Percentiles rank a stretch among this genome's conserved stretches.
Conservation (phyloP, 345 rosid species). For the Arabidopsis arenosa region DNA sequence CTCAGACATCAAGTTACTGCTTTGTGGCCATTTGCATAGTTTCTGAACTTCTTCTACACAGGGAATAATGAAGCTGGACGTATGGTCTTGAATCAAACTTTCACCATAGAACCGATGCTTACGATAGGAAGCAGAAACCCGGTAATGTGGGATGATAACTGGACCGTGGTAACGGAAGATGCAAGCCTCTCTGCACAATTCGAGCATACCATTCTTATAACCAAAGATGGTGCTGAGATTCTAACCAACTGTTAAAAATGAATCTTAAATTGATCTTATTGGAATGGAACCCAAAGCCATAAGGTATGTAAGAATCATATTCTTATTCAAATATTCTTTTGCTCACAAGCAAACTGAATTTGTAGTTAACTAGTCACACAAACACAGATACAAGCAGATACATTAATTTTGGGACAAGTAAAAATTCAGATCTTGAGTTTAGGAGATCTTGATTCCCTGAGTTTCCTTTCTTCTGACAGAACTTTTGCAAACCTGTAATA, state of each 20-base stretch:
- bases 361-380: constrained; percentile 17
- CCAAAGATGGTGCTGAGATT: constrained; percentile 85
- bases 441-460: constrained; percentile 53
- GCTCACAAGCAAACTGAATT: constrained; percentile 13
- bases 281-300: constrained; percentile 14
- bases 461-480: constrained; percentile 63
- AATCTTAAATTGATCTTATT: constrained; percentile 10
- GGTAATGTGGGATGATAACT: constrained; percentile 82
- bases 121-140: constrained; percentile 83
- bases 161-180: constrained; percentile 93
- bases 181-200: constrained; percentile 93
- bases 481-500: constrained; percentile 61
- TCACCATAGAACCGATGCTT: constrained; percentile 95
- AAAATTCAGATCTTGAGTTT: constrained; percentile 22
- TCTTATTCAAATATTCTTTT: constrained; percentile 30
- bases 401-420: neutral
- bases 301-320: constrained; percentile 25
- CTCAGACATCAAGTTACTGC: constrained; percentile 13
- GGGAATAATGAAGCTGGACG: constrained; percentile 78
- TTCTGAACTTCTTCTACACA: constrained; percentile 34
- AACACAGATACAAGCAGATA: constrained; percentile 8
- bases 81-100: constrained; percentile 92
- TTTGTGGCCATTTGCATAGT: neutral
- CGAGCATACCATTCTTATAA: constrained; percentile 89
- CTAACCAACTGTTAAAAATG: constrained; percentile 60